Evolutionary conservation across 768 basidiomycete species (phyloP), one percentile per base, ranked within the genome.

Genomic region (Lentinus brumalis): DNA sequence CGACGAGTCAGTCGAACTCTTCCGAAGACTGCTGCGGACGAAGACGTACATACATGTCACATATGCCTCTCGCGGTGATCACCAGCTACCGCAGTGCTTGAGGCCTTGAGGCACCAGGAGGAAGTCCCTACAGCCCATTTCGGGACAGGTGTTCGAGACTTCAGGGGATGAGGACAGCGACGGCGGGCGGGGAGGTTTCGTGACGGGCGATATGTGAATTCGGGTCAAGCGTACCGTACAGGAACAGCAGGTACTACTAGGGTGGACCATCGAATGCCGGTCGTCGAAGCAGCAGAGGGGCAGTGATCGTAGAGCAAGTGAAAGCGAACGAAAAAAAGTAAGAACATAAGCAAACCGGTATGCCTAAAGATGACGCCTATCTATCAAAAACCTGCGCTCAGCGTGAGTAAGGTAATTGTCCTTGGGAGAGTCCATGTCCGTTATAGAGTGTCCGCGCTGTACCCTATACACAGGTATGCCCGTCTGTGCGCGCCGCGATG

Each of bases 301-400:
- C 35, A 53, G 46, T 40, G 42, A 55, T 55, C 53, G 53, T 55
- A 38, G 44, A 44, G 53, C 53, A n/a, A 53, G 10, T 26, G 7
- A 35, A 30, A 50, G 49, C 9, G 50, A 41, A 55, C 32, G 50
- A 52, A 35, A 5, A 52, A 38, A 52, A 50, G 26, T 39, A 16
- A 39, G 14, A 52, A 16, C 14, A 35, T 35, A 52, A 52, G 32
- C 50, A 52, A 39, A n/a, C 31, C 16, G 18, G 30, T 35, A 18
- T 18, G 50, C 50, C 50, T 52, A 35, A 30, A 21, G 16, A 53
- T 41, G 35, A 26, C 35, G 40, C 40, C 52, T 53, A 38, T 53
- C 52, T 53, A 53, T 53, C 52, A 26, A 38, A 31, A 53, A 38
- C 52, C 52, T 53, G 40, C 52, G 52, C 52, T 53, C 39, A 35